Conservation (phyloP, 1,284 basidiomycete species). For the Ustilago loliicola region DNA sequence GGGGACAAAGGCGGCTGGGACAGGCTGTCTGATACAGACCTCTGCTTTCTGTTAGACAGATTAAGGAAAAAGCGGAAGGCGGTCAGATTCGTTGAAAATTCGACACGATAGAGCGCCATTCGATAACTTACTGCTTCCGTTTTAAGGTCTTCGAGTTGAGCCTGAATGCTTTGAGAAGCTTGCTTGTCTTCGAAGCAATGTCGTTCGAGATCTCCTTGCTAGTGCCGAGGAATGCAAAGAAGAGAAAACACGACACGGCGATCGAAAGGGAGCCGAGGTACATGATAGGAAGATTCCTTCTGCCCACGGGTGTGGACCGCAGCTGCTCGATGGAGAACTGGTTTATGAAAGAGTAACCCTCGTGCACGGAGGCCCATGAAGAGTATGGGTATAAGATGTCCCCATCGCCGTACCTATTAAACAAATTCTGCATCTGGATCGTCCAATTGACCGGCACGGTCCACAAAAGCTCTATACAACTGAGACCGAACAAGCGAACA, state of each 20-base stretch:
- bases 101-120: no score
- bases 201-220: slow-evolving; percentile 4
- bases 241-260: slow-evolving; percentile 2
- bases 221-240: slow-evolving; percentile 1
- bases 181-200: not conserved
- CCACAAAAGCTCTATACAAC: not conserved
- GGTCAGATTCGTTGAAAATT: no score
- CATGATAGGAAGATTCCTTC: not conserved
- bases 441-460: slow-evolving; percentile 9
- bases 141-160: not conserved
- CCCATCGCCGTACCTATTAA: not conserved
- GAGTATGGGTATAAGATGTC: not conserved
- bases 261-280: slow-evolving; percentile 1
- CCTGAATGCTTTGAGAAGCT: not conserved
- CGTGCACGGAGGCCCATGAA: not conserved
- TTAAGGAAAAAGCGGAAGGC: no score
- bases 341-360: not conserved
- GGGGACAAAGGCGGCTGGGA: not conserved
- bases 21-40: not conserved
- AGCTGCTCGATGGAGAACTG: not conserved
- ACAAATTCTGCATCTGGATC: slow-evolving; percentile 5
- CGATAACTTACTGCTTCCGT: not conserved
- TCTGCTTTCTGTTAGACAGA: not conserved
- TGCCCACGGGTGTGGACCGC: not conserved
- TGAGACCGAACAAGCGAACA: slow-evolving; percentile 1